These are phyloP conservation scores for Candida labiduridarum DNA, from an alignment of 1,139 yeast species.

Conservation along the genomic window DNA sequence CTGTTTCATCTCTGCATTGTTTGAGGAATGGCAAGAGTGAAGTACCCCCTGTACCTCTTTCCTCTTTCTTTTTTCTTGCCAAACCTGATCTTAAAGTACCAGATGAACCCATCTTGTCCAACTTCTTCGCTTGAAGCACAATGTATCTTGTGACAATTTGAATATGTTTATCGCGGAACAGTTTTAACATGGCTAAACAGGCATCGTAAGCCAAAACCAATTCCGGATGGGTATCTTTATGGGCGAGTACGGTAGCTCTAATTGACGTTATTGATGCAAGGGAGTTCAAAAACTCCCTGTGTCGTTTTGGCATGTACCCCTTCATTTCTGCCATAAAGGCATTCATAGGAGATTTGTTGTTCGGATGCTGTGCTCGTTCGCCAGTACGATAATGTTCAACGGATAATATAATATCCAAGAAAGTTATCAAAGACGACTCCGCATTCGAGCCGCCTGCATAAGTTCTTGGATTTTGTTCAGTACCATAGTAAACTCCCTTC, in stretches of 20 bases:
- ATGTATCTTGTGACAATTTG: constrained; percentile 89
- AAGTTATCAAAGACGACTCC: constrained; percentile 86
- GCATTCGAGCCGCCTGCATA: constrained; percentile 95
- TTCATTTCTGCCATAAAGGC: constrained; percentile 85
- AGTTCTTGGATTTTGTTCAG: constrained; percentile 56
- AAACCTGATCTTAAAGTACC: constrained; percentile 63
- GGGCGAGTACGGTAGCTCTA: constrained; percentile 53
- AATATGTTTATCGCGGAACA: constrained; percentile 89
- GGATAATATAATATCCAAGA: constrained; percentile 73
- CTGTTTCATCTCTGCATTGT: constrained; percentile 95
- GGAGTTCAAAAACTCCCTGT: constrained; percentile 53
- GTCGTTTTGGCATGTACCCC: constrained; percentile 85
- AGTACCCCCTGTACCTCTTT: constrained; percentile 93
- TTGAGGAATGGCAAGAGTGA: constrained; percentile 87
- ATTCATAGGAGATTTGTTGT: constrained; percentile 13
- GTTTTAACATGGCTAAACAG: constrained; percentile 83
- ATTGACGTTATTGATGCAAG: no score
- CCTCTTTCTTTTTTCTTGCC: constrained; percentile 53
- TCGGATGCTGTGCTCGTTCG: constrained; percentile 46
- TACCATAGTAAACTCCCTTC: constrained; percentile 80
- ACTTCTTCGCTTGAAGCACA: constrained; percentile 70
- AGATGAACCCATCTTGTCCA: constrained; percentile 53
- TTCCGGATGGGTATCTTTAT: constrained; percentile 46
- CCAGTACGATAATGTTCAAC: constrained; percentile 84
- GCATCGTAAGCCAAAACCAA: constrained; percentile 81